Percentiles rank a stretch among this genome's conserved stretches.
Evolutionary conservation across 2,329 filamentous ascomycete genomes (phyloP).

Genomic region (Penicillium expansum): DNA sequence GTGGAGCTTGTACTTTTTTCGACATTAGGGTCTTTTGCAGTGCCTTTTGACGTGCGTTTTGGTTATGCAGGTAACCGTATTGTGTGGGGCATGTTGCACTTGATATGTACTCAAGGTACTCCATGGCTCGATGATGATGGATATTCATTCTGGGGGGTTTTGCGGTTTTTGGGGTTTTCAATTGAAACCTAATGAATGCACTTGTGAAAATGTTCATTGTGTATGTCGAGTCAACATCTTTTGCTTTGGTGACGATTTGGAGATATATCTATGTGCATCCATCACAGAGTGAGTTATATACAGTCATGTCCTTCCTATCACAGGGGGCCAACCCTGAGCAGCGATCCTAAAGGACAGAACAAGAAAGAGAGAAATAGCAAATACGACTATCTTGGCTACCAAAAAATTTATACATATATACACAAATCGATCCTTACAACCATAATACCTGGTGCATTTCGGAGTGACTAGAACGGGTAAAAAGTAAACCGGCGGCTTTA

Average conservation of each 20-base stretch:
- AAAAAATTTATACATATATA: too few species aligned
- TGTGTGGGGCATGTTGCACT: neutral
- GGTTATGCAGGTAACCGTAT: neutral
- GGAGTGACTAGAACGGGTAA: too few species aligned
- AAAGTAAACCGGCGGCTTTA: too few species aligned
- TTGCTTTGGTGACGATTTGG: neutral
- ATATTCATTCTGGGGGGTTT: neutral
- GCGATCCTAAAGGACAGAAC: too few species aligned
- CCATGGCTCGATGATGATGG: neutral
- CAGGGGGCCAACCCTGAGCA: too few species aligned
- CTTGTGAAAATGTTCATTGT: neutral
- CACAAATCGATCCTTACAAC: too few species aligned
- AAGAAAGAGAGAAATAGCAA: too few species aligned
- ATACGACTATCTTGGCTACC: too few species aligned
- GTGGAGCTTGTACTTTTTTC: neutral
- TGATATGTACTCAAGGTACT: neutral
- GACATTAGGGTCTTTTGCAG: neutral
- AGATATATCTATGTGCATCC: neutral
- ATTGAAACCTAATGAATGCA: too few species aligned
- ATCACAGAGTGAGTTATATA: too few species aligned
- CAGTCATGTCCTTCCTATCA: too few species aligned
- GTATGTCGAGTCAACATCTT: neutral
- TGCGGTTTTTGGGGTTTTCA: neutral
- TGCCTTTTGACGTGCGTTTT: neutral
- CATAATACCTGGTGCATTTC: too few species aligned